Base-by-base conservation (phyloP, 2,329 filamentous ascomycete species). In the Pleoardoris graminearum region DNA sequence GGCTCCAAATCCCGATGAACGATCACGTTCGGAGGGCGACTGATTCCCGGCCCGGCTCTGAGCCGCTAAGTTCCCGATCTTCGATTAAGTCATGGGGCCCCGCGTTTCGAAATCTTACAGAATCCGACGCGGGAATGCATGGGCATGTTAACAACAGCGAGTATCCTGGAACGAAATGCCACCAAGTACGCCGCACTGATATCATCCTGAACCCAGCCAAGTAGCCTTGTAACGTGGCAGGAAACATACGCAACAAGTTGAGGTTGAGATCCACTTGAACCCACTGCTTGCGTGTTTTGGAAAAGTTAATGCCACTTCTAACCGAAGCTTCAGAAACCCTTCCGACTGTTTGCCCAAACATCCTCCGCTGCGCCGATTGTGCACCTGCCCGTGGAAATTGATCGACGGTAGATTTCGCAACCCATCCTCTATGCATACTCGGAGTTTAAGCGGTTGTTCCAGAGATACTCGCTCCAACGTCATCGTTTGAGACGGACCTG, bases 21-120 rank as follows among this genome's bases (percentile, higher is more conserved):
- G 19, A 27, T 42, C 36, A 16, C 23, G 6, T 35, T 23, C 35
- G 17, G 10, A 6, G 38, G 16, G 16, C 33, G 14, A 23, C 17
- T 27, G 19, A 16, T 21, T 49, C 46, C 46, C 30, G 33, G 25
- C 10, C 25, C 35, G 36, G 23, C 27, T 36, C 14, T 11, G 12
- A n/a, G 16, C 27, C 27, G 27, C 41, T 36, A 22, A 16, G 16
- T 8, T 19, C 30, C 44, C 38, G 37, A 51, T 50, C 38, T 25
- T 37, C 54, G 41, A 36, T 51, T 29, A 45, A 23, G 41, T 33
- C 47, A 42, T 55, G 53, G 53, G 53, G 53, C 54, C 54, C 54
- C 54, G 54, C 54, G 52, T 30, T 41, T 19, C 23, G n/a, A 22
- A 16, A 8, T 19, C 33, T 23, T 25, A 22, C 32, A 47, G 44